Evolutionary conservation across 345 rosid genomes (phyloP), one percentile per base, ranked within the genome.

Genomic region (Carallia brachiata): DNA sequence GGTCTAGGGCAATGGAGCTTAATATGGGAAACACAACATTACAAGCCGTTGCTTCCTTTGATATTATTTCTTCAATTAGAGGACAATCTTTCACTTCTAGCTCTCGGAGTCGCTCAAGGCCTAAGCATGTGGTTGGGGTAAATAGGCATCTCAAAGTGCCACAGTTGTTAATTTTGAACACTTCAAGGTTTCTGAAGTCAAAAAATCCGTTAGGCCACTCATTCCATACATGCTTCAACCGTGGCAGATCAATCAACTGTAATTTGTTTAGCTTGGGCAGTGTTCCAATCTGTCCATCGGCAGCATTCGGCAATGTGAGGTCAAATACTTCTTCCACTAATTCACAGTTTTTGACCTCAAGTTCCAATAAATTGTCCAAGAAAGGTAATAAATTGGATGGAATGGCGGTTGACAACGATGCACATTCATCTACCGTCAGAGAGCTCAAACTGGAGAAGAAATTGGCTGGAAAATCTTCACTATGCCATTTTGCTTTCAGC

Each of bases 301-400:
- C 13, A 40, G 13, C 47, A 2, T 40, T 40, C 10, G 47, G 13
- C 47, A 9, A 13, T 40, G 47, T 6, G 23, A 62, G 17, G 12
- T 37, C 17, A 1, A 61, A 70, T 10, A 60, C 48, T 61, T 30
- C 59, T 32, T 60, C 52, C 17, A 70, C 40, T n/a, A 16, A 50
- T 13, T 36, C 60, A 61, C 65, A 70, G 52, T 31, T 48, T 60
- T 28, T 60, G 23, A 60, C 66, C 16, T 50, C 52, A 40, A 70
- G 60, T 5, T 52, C 34, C 10, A 12, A 30, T 65, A 70, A 48
- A 34, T 44, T 23, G 7, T 61, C 6, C 52, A 60, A 32, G 36
- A 50, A 50, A 2, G 66, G 73, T 4, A 61, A 9, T 23, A 61
- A 59, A 60, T 61, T 70, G 47, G 28, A 70, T 5, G 73, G 66